Evolutionary conservation across 306 rosid genomes (phyloP), one percentile per base, ranked within the genome.

Genomic region (Psophocarpus tetragonolobus): DNA sequence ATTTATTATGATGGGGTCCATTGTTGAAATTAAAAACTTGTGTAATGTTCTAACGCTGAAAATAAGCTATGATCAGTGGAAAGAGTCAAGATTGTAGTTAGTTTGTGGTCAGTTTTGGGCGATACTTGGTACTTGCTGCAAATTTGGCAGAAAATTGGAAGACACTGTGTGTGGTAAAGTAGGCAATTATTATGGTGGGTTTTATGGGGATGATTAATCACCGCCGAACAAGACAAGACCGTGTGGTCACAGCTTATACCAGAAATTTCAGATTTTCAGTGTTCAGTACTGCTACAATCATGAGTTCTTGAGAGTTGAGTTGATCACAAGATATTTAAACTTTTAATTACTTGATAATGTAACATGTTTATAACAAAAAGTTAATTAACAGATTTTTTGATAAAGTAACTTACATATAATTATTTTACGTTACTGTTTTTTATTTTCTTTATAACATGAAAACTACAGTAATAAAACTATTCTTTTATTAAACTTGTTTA

Each of bases 181-280:
- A 33, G 38, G 77, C 48, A 58, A 70, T 70, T 70, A 79, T 58
- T 69, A 30, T 32, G 51, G 68, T 27, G 14, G 81, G 57, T 33
- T 8, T 32, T 23, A 69, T 30, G 54, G 36, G 2, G 71, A 73
- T 44, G 12, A 70, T 60, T 61, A 39, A 61, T 71, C 64, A 24
- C 41, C 20, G 42, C 21, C 11, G 26, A 57, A 57, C 65, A 26
- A 57, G 65, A 57, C 65, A 57, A 26, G 36, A 56, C 32, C 11
- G 35, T 57, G 65, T 57, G 65, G 36, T 13, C 18, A 12, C 65
- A 57, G 15, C 32, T 24, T 23, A 10, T 4, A 20, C 36, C 35
- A 24, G n/a, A 11, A 13, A 57, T 12, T 57, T 57, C 33, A 26
- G 18, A 13, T 26, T 12, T 57, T 57, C 33, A 26, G 18, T 26